These are phyloP conservation scores for Backusella liffmaniae DNA, from an alignment of 192 early-diverging fungal genomes.

Conservation along the genomic window DNA sequence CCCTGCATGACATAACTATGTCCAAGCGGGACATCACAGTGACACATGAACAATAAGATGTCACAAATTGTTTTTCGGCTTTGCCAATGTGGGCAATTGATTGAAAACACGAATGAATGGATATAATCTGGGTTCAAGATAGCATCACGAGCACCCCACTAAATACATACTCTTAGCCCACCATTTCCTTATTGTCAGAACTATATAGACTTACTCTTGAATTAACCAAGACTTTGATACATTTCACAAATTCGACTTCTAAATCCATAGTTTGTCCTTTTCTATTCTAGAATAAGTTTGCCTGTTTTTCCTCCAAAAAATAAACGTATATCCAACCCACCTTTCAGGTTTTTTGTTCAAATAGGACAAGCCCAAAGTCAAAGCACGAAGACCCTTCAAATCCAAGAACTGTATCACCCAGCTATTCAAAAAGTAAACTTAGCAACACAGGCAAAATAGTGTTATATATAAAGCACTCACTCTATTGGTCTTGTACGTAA, in stretches of 20 bases:
- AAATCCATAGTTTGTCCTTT: conserved; percentile 66
- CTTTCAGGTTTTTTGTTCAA: conserved; percentile 49
- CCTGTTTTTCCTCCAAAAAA: neutral
- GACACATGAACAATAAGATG: conserved; percentile 73
- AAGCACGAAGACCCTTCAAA: conserved; percentile 65
- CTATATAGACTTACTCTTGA: conserved; percentile 37
- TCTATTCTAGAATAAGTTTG: conserved; percentile 30
- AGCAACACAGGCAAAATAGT: neutral
- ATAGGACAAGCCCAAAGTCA: conserved; percentile 61
- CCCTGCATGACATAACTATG: conserved; percentile 71
- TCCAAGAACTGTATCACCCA: conserved; percentile 82
- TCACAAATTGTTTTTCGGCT: conserved; percentile 73
- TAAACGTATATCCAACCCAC: neutral
- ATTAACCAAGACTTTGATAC: conserved; percentile 74
- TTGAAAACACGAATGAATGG: conserved; percentile 69
- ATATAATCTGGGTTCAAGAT: conserved; percentile 67
- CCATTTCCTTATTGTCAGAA: neutral
- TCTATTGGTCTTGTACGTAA: conserved; percentile 51
- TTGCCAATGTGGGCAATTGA: conserved; percentile 68
- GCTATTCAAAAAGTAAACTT: conserved; percentile 25
- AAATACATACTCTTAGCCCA: neutral
- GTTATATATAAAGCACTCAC: conserved; percentile 27
- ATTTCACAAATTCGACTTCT: conserved; percentile 77
- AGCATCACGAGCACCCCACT: conserved; percentile 76
- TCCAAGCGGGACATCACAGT: conserved; percentile 69